Percentiles rank a stretch among this genome's conserved stretches.
These are phyloP conservation scores for Solanum hybrid DNA, from an alignment of 305 asterid species.

Conservation along the genomic window DNA sequence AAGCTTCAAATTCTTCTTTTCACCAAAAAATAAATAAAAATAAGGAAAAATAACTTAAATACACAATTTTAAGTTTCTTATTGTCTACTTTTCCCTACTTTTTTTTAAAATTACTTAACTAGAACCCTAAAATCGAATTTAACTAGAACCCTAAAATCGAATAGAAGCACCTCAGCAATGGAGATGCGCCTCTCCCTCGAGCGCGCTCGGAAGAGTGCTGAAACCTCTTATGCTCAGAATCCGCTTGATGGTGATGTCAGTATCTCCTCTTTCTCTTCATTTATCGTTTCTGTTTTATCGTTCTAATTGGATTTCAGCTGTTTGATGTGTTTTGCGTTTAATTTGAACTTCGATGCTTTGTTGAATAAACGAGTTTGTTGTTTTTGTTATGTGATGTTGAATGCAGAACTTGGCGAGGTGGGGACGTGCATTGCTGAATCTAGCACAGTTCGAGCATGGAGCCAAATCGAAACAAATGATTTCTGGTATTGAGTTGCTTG, in stretches of 20 bases:
- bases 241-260: conserved; percentile 79
- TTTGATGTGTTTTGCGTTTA: background rate
- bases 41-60: too few relatives aligned
- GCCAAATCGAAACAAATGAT: conserved; percentile 68
- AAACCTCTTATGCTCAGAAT: conserved; percentile 50
- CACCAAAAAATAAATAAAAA: background rate
- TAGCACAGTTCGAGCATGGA: conserved; percentile 71
- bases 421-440: conserved; percentile 82
- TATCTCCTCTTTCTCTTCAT: background rate
- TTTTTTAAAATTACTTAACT: too few relatives aligned
- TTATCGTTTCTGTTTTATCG: background rate
- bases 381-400: background rate
- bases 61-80: too few relatives aligned
- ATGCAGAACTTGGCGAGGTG: conserved; percentile 78
- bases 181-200: conserved; percentile 47
- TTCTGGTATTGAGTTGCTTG: conserved; percentile 25
- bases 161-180: too few relatives aligned
- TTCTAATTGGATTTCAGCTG: background rate
- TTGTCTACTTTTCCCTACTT: too few relatives aligned
- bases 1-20: background rate
- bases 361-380: background rate
- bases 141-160: background rate
- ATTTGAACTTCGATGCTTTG: background rate
- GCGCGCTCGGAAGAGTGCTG: conserved; percentile 73
- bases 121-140: too few relatives aligned